Conservation (phyloP, 257 asterid genomes). For the Paraleonurus japonicus region DNA sequence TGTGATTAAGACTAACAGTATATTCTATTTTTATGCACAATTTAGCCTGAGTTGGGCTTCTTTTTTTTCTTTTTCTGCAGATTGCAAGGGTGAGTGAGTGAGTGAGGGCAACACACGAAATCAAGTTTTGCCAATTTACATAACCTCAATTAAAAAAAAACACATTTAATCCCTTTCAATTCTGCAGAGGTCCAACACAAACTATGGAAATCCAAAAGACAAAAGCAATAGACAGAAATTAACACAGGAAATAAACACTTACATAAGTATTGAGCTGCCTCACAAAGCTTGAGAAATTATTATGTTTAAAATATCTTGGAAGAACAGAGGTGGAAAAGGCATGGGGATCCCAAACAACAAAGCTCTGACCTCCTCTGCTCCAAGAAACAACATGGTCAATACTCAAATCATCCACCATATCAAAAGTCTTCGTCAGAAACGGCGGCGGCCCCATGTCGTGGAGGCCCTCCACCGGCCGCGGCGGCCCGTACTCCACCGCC, state of each 20-base stretch:
- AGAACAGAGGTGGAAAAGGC: constrained; percentile 56
- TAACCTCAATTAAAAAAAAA: no score
- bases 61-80: background rate
- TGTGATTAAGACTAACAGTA: constrained; percentile 19
- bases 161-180: background rate
- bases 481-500: constrained; percentile 25
- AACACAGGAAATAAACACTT: constrained; percentile 24
- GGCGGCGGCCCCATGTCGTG: constrained; percentile 86
- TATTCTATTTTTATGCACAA: background rate
- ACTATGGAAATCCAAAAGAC: background rate
- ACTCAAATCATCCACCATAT: constrained; percentile 70
- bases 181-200: background rate
- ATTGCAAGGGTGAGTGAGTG: background rate
- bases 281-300: constrained; percentile 84
- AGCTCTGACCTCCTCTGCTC: constrained; percentile 77
- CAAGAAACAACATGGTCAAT: constrained; percentile 62
- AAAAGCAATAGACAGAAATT: background rate
- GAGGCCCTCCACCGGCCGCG: constrained; percentile 83
- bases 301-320: constrained; percentile 70
- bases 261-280: constrained; percentile 93
- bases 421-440: constrained; percentile 75
- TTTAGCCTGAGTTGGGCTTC: background rate
- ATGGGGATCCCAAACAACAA: constrained; percentile 83
- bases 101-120: background rate
- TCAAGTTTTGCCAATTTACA: background rate